These are phyloP conservation scores for Aphanomyces astaci DNA, from an alignment of 352 stramenopile species.

Conservation along the genomic window DNA sequence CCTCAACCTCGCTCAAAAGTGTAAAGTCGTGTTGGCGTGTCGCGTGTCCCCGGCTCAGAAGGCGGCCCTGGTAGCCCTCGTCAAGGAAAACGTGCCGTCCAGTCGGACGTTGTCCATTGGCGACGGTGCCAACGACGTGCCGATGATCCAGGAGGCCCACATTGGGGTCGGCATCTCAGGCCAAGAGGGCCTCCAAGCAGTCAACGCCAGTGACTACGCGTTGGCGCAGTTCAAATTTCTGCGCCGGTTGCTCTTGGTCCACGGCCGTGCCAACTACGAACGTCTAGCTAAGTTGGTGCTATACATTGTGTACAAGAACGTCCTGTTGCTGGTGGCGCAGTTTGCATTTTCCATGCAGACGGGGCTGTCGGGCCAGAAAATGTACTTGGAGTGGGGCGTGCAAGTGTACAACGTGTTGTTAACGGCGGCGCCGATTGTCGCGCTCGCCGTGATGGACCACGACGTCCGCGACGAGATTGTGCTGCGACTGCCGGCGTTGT, in stretches of 20 bases:
- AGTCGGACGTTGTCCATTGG: slow-evolving; percentile 74
- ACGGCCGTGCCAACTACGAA: slow-evolving; percentile 88
- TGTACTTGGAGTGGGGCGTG: slow-evolving; percentile 70
- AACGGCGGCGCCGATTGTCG: slow-evolving; percentile 60
- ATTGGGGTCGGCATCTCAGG: slow-evolving; percentile 91
- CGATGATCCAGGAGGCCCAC: slow-evolving; percentile 92
- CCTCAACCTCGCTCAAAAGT: slow-evolving; percentile 65
- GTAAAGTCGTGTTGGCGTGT: slow-evolving; percentile 83
- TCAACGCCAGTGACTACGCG: slow-evolving; percentile 91
- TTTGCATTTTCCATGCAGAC: slow-evolving; percentile 72
- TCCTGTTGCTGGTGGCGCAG: slow-evolving; percentile 61
- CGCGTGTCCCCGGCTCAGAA: slow-evolving; percentile 83
- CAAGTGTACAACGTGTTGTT: slow-evolving; percentile 76
- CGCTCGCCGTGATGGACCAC: slow-evolving; percentile 61
- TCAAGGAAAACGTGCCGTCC: slow-evolving; percentile 57
- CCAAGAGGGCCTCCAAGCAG: slow-evolving; percentile 87
- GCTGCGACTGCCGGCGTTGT: slow-evolving; percentile 65
- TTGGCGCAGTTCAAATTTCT: slow-evolving; percentile 93
- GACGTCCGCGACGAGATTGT: slow-evolving; percentile 57
- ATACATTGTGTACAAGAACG: slow-evolving; percentile 94
- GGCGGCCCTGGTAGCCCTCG: slow-evolving; percentile 70
- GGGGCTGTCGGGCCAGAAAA: slow-evolving; percentile 75
- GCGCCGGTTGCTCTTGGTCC: slow-evolving; percentile 82
- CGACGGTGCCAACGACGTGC: slow-evolving; percentile 92
- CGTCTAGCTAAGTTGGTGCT: slow-evolving; percentile 83